Percentiles rank a stretch among this genome's conserved stretches.
phyloP scores from a whole-genome alignment of 2,329 filamentous ascomycete genomes.

The Colletotrichum graminicola region DNA sequence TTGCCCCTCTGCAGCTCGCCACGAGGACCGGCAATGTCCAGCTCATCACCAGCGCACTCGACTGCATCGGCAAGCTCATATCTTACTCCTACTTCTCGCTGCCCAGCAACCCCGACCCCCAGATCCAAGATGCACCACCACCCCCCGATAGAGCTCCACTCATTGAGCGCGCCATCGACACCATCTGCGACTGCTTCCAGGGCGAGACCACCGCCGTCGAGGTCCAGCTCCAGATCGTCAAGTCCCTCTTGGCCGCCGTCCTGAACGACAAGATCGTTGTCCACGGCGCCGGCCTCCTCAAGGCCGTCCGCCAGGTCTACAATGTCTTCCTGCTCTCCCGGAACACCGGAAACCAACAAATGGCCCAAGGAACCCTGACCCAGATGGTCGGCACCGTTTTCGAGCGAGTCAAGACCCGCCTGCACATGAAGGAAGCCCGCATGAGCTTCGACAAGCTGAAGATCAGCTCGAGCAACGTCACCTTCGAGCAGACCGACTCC shows the following conservation, averaged over 20 bases:
- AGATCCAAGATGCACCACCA: constrained; percentile 24
- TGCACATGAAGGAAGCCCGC: constrained; percentile 88
- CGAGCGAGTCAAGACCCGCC: constrained; percentile 87
- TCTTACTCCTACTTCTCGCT: constrained; percentile 98
- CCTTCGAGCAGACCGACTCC: constrained; percentile 62
- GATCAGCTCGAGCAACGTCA: constrained; percentile 64
- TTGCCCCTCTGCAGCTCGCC: constrained; percentile 89
- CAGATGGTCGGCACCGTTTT: constrained; percentile 99
- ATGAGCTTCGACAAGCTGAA: constrained; percentile 67
- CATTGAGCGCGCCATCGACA: constrained; percentile 98
- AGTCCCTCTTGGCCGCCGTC: constrained; percentile 93
- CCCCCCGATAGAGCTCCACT: constrained; percentile 77
- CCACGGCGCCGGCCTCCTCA: constrained; percentile 93
- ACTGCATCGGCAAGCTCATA: constrained; percentile 98
- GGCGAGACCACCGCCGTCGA: constrained; percentile 93
- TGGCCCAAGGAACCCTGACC: constrained; percentile 95
- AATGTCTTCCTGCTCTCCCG: constrained; percentile 98
- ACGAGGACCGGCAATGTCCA: constrained; percentile 88
- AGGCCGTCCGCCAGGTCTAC: constrained; percentile 97
- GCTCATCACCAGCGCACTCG: constrained; percentile 89
- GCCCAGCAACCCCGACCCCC: constrained; percentile 61
- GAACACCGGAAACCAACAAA: constrained; percentile 93
- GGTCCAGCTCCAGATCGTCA: constrained; percentile 97
- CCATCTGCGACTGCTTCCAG: constrained; percentile 99
- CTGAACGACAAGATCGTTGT: constrained; percentile 99